Percentiles rank a stretch among this genome's conserved stretches.
Evolutionary conservation across 2,329 filamentous ascomycete genomes (phyloP).

Genomic region (Ascosphaera aggregata): DNA sequence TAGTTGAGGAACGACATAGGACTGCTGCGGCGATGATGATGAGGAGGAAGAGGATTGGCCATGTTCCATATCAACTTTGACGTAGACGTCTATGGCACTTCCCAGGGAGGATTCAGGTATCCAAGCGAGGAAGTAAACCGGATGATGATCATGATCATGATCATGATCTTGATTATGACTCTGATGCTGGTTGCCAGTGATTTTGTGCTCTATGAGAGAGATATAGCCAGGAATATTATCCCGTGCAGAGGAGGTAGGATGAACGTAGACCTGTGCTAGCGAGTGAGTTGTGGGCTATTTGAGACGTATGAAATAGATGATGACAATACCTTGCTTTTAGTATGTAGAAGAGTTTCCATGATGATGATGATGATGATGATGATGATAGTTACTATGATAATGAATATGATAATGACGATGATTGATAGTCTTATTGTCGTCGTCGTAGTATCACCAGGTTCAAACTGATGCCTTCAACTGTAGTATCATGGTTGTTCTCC

Average conservation of each 20-base stretch:
- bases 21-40: slow-evolving; percentile 60
- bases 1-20: slow-evolving; percentile 75
- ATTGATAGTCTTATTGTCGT: too few relatives aligned
- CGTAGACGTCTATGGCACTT: slow-evolving; percentile 68
- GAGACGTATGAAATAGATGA: not conserved
- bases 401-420: too few relatives aligned
- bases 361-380: not conserved
- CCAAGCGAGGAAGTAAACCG: slow-evolving; percentile 77
- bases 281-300: too few relatives aligned
- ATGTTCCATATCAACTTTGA: slow-evolving; percentile 62
- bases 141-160: slow-evolving; percentile 23
- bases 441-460: too few relatives aligned
- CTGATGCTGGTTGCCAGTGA: slow-evolving; percentile 11
- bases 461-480: too few relatives aligned
- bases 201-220: slow-evolving; percentile 77
- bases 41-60: slow-evolving; percentile 32
- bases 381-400: too few relatives aligned
- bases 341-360: slow-evolving; percentile 41
- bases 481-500: too few relatives aligned
- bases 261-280: slow-evolving; percentile 57
- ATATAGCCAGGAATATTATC: slow-evolving; percentile 94
- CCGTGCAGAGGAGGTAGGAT: slow-evolving; percentile 76
- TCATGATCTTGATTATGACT: slow-evolving; percentile 16
- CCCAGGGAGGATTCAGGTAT: slow-evolving; percentile 73
- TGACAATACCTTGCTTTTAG: slow-evolving; percentile 72